Percentiles rank a stretch among this genome's conserved stretches.
Conservation (phyloP, 495 filamentous ascomycete species). For the Aspergillus coremiiformis region DNA sequence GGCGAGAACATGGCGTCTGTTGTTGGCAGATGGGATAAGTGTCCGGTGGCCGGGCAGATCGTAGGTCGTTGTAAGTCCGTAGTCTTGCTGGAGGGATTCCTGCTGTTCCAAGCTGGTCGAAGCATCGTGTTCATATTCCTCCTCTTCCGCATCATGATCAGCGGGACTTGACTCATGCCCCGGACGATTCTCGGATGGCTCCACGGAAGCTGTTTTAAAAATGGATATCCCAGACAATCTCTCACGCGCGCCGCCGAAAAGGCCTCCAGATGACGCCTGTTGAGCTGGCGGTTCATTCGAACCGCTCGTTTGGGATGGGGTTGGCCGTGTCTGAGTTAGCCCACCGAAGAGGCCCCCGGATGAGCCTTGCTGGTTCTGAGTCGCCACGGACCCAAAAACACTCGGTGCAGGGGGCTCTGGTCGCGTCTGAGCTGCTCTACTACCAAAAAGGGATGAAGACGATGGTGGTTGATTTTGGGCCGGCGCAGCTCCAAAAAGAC, state of each 20-base stretch:
- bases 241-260: too few relatives aligned
- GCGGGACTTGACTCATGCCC: background rate
- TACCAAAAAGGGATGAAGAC: background rate
- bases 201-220: background rate
- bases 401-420: background rate
- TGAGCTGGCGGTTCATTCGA: background rate
- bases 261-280: background rate
- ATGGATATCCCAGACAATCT: too few relatives aligned
- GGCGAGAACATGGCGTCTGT: conserved; percentile 39
- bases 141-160: background rate
- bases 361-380: background rate
- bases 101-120: conserved; percentile 16
- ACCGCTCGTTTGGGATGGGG: background rate
- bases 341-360: background rate
- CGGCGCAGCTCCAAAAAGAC: background rate
- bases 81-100: conserved; percentile 30
- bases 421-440: too few relatives aligned
- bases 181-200: background rate
- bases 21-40: conserved; percentile 31
- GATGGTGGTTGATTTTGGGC: background rate
- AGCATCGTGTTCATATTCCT: conserved; percentile 1
- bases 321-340: background rate
- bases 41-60: conserved; percentile 49
- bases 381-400: background rate
- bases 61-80: conserved; percentile 57